phyloP scores from a whole-genome alignment of 1,284 basidiomycete genomes.

The Naganishia albida region DNA sequence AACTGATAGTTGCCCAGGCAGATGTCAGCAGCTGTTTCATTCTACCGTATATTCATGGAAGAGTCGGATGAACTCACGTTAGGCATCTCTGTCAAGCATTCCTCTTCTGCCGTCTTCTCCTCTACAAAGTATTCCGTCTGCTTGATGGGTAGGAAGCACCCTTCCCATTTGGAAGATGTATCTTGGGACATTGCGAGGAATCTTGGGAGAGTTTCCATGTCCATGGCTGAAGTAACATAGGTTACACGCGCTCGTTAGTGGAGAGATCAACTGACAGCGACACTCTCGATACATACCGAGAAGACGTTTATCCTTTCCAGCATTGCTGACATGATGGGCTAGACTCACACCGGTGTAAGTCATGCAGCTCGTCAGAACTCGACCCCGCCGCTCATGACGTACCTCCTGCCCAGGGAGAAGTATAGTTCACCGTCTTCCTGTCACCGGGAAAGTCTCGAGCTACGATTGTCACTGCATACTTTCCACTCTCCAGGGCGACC shows the following conservation, averaged over 20 bases:
- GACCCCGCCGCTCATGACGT: background rate
- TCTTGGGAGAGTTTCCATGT: conserved; percentile 24
- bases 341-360: background rate
- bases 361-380: background rate
- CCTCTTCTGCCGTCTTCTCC: conserved; percentile 25
- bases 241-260: no score
- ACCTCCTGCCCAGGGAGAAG: conserved; percentile 65
- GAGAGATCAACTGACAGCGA: background rate
- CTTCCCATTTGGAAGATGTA: conserved; percentile 3
- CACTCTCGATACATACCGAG: conserved; percentile 1
- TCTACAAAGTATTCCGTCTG: conserved; percentile 32
- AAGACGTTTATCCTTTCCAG: conserved; percentile 24
- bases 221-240: conserved; percentile 16
- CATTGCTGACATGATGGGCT: conserved; percentile 31
- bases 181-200: conserved; percentile 22
- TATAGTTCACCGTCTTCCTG: conserved; percentile 60
- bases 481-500: conserved; percentile 20
- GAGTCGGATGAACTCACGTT: conserved; percentile 22
- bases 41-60: background rate
- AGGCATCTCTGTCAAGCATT: conserved; percentile 26
- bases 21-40: background rate
- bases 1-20: conserved; percentile 7
- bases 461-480: conserved; percentile 60
- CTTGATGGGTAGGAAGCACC: conserved; percentile 22
- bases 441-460: conserved; percentile 66